A percentile compares a stretch with the other conserved stretches of the same genome.
These are phyloP conservation scores for Bidens hawaiensis DNA, from an alignment of 140 eudicot species.

Conservation along the genomic window DNA sequence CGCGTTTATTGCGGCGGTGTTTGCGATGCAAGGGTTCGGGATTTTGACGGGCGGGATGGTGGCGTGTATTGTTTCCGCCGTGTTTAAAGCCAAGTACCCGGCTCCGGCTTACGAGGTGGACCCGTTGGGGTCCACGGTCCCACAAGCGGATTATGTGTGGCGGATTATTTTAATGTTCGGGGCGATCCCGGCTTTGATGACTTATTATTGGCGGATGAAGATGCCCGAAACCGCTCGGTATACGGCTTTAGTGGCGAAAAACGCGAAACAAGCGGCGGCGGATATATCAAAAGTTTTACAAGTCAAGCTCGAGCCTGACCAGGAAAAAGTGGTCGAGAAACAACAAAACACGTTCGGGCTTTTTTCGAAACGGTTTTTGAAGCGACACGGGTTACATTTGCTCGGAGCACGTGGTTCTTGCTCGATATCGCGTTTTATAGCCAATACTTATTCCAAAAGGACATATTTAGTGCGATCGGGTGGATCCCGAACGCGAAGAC, in stretches of 20 bases:
- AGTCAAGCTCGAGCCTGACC: constrained; percentile 56
- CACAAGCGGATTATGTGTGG: constrained; percentile 64
- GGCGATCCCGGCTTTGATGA: constrained; percentile 58
- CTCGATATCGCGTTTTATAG: constrained; percentile 75
- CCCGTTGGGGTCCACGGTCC: constrained; percentile 30
- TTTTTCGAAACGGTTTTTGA: constrained; percentile 46
- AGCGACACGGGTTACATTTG: constrained; percentile 70
- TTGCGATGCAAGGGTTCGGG: constrained; percentile 87
- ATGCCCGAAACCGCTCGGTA: constrained; percentile 89
- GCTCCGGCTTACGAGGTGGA: constrained; percentile 43
- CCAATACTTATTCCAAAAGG: constrained; percentile 73
- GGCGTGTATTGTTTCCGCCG: constrained; percentile 48
- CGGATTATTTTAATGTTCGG: constrained; percentile 83
- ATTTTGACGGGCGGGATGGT: constrained; percentile 75
- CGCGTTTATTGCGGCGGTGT: constrained; percentile 80
- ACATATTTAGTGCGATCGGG: constrained; percentile 63
- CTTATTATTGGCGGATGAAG: constrained; percentile 90
- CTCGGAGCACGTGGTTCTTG: constrained; percentile 78
- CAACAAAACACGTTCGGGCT: constrained; percentile 41
- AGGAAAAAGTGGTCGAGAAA: constrained; percentile 21
- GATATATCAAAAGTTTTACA: constrained; percentile 78
- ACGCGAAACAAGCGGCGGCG: constrained; percentile 70
- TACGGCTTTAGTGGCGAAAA: constrained; percentile 71
- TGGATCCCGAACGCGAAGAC: constrained; percentile 63
- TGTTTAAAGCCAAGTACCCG: constrained; percentile 41